phyloP scores from a whole-genome alignment of 2,329 filamentous ascomycete genomes.

The Colletotrichum brevisporum region DNA sequence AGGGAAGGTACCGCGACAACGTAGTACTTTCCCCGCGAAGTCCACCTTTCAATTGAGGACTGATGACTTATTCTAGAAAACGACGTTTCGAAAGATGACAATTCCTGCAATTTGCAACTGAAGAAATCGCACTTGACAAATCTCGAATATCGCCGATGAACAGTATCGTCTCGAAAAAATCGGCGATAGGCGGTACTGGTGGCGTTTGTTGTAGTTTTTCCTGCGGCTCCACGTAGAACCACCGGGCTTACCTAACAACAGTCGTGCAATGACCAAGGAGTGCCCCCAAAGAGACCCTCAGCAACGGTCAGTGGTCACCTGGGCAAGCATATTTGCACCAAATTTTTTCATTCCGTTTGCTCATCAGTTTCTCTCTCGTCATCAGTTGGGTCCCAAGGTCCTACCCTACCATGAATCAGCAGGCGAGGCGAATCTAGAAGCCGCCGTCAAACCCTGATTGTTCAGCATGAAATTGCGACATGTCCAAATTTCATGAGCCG shows the following conservation, averaged over 20 bases:
- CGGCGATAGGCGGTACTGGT: neutral
- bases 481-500: slow-evolving; percentile 17
- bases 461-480: slow-evolving; percentile 18
- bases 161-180: neutral
- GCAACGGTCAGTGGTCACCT: neutral
- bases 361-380: slow-evolving; percentile 23
- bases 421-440: neutral
- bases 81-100: too few species aligned
- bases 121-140: too few species aligned
- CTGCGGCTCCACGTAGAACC: too few species aligned
- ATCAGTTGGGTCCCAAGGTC: slow-evolving; percentile 19
- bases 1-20: neutral
- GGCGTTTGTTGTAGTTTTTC: too few species aligned
- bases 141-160: too few species aligned
- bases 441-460: slow-evolving; percentile 6
- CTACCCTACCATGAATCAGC: slow-evolving; percentile 8
- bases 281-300: neutral
- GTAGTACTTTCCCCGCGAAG: neutral
- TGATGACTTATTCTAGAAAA: too few species aligned
- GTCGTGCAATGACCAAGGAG: too few species aligned
- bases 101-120: too few species aligned
- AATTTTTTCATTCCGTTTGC: neutral
- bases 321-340: neutral
- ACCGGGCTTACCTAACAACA: neutral
- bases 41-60: neutral